phyloP scores from a whole-genome alignment of 2,329 filamentous ascomycete species.

The Malbranchea zuffiana region DNA sequence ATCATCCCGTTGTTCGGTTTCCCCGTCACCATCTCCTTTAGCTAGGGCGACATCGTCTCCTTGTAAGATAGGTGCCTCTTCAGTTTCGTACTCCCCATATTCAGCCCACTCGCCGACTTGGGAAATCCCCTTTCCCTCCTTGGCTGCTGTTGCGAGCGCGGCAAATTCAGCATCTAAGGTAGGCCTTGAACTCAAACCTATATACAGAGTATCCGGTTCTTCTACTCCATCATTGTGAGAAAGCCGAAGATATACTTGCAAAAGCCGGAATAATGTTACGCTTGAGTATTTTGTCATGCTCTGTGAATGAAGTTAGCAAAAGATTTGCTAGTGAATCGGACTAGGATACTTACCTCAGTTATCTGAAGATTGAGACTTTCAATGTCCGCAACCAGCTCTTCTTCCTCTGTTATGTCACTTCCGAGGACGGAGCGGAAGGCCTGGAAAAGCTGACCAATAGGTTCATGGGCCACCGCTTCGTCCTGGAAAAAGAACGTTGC shows the following conservation, averaged over 20 bases:
- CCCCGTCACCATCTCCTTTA: neutral
- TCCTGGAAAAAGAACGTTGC: conserved; percentile 49
- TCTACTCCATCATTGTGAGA: conserved; percentile 48
- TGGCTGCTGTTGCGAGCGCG: conserved; percentile 42
- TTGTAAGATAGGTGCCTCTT: neutral
- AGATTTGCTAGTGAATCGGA: neutral
- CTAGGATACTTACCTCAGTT: conserved; percentile 42
- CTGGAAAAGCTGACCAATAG: conserved; percentile 45
- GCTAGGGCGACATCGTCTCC: neutral
- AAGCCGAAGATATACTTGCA: conserved; percentile 49
- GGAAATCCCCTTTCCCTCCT: conserved; percentile 48
- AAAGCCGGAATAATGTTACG: conserved; percentile 45
- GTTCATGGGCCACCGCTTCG: conserved; percentile 42
- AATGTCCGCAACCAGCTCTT: conserved; percentile 47
- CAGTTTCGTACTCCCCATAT: conserved; percentile 5
- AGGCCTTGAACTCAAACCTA: conserved; percentile 45
- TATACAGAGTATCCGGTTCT: conserved; percentile 46
- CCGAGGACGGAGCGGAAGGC: conserved; percentile 46
- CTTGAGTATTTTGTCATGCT: conserved; percentile 39
- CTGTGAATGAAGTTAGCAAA: conserved; percentile 30
- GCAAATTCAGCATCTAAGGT: conserved; percentile 44
- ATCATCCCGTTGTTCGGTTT: no score
- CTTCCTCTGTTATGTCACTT: conserved; percentile 45
- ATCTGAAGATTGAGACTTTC: conserved; percentile 46
- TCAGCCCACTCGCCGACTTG: conserved; percentile 22